Percentiles rank a stretch among this genome's conserved stretches.
These are phyloP conservation scores for Alternaria incomplexa DNA, from an alignment of 2,329 filamentous ascomycete genomes.

Conservation along the genomic window DNA sequence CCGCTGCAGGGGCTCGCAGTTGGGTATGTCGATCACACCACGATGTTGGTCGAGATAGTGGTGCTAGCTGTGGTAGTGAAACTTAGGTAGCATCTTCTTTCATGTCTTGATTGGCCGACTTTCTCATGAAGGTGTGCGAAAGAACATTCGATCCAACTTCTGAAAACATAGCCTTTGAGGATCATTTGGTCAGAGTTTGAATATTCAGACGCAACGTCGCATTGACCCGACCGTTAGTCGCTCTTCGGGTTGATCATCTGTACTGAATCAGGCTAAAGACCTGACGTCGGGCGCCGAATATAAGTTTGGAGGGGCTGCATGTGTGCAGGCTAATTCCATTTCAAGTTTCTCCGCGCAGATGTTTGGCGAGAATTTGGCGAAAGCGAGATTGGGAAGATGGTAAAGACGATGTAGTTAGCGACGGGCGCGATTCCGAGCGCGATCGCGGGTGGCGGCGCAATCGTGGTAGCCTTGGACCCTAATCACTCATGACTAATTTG, in stretches of 20 bases:
- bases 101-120: background rate
- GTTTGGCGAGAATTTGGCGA: background rate
- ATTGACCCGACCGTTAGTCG: background rate
- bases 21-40: background rate
- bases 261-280: slow-evolving; percentile 1
- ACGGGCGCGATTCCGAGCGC: background rate
- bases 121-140: background rate
- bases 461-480: background rate
- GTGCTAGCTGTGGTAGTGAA: background rate
- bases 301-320: background rate
- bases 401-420: background rate
- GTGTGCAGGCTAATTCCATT: background rate
- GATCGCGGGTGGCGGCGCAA: background rate
- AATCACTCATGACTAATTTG: background rate
- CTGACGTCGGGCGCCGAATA: background rate
- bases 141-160: background rate
- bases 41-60: background rate
- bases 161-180: background rate
- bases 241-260: background rate
- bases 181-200: background rate
- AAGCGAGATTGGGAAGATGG: background rate
- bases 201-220: background rate
- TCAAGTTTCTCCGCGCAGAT: background rate
- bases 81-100: background rate
- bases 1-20: background rate